Conservation (phyloP, 106 monocot species). For the Cymbidium sinense region DNA sequence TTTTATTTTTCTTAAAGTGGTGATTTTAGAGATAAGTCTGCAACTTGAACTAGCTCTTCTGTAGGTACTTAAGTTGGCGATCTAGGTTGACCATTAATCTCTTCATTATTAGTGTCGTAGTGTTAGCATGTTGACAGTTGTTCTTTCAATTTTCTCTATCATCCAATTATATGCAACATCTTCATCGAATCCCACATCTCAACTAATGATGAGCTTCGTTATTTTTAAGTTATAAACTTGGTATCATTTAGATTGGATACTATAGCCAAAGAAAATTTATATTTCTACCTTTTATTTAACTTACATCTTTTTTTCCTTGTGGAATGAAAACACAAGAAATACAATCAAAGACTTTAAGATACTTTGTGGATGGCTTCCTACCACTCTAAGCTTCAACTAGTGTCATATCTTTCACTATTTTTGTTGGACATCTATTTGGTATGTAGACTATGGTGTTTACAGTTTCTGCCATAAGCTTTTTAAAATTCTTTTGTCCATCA, state of each 20-base stretch:
- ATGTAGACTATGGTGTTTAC: background rate
- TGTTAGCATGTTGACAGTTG: background rate
- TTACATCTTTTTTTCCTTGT: constrained; percentile 1
- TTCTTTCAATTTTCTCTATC: background rate
- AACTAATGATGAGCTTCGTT: no score
- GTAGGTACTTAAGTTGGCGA: background rate
- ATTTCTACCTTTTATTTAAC: background rate
- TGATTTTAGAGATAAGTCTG: background rate
- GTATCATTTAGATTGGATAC: background rate
- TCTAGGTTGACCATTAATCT: background rate
- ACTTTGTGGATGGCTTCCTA: background rate
- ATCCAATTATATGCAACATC: background rate
- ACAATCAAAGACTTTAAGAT: background rate
- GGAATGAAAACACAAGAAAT: background rate
- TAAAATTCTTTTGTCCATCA: background rate
- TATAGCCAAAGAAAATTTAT: background rate
- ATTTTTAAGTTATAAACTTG: background rate
- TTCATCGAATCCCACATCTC: background rate
- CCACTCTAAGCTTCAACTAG: background rate
- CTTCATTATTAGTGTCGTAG: background rate
- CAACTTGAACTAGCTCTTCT: background rate
- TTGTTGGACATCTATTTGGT: background rate
- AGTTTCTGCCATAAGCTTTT: background rate
- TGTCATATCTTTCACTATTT: no score
- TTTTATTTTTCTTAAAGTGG: background rate